Percentiles rank a stretch among this genome's conserved stretches.
These are phyloP conservation scores for Osmanthus fragrans DNA, from an alignment of 257 asterid species.

Conservation along the genomic window DNA sequence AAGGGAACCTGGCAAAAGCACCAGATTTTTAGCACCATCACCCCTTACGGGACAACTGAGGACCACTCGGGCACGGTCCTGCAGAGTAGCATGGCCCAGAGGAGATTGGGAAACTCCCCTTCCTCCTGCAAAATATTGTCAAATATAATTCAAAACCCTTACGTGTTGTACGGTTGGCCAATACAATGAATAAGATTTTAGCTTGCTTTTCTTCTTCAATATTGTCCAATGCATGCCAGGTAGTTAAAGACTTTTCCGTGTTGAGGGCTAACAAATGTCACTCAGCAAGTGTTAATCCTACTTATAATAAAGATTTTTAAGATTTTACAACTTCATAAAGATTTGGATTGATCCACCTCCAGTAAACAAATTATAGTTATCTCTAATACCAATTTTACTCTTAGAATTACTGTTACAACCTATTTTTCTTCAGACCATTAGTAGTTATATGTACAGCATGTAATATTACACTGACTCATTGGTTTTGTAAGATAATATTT, in stretches of 20 bases:
- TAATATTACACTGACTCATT: no score
- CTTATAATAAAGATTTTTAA: no score
- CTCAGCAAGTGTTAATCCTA: not conserved
- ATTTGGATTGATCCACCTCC: no score
- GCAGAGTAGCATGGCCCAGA: not conserved
- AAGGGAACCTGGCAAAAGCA: slow-evolving; percentile 58
- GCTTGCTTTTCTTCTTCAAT: not conserved
- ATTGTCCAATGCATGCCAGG: not conserved
- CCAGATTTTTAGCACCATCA: slow-evolving; percentile 36
- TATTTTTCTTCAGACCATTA: no score
- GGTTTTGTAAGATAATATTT: no score
- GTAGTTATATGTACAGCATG: no score
- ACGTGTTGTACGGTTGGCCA: not conserved
- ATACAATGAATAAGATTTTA: not conserved
- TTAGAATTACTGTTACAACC: no score
- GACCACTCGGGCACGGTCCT: slow-evolving; percentile 42
- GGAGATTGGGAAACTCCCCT: slow-evolving; percentile 27
- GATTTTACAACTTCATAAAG: no score
- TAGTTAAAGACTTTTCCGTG: not conserved
- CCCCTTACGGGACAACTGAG: slow-evolving; percentile 49
- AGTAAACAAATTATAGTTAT: no score
- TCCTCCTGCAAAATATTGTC: slow-evolving; percentile 34
- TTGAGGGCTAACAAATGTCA: not conserved
- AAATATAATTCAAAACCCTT: not conserved
- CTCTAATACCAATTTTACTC: no score